A percentile compares a stretch with the other conserved stretches of the same genome.
Conservation (phyloP, 2,329 filamentous ascomycete species). For the Hawksworthiomyces lignivorus region DNA sequence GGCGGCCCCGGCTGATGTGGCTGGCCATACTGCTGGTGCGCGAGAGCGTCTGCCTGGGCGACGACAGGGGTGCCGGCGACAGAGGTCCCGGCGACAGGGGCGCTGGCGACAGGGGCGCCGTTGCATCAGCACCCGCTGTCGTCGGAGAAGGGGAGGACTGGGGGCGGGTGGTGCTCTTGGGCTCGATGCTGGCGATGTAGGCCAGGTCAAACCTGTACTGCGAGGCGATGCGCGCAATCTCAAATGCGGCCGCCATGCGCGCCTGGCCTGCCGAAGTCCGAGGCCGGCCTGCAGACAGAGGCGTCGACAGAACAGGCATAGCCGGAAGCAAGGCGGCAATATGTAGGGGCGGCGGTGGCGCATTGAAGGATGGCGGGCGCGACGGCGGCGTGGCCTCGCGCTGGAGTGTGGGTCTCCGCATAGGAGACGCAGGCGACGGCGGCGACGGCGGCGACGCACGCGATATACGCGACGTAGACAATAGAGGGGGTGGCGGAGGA, state of each 20-base stretch:
- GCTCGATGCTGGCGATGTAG: conserved; percentile 54
- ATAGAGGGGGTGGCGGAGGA: not conserved
- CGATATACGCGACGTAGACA: not conserved
- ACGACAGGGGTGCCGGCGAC: too few species aligned
- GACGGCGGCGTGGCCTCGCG: conserved; percentile 17
- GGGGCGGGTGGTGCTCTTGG: conserved; percentile 23
- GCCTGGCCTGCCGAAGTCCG: conserved; percentile 34
- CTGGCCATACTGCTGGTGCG: conserved; percentile 8
- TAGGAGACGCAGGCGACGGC: not conserved
- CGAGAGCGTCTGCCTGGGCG: too few species aligned
- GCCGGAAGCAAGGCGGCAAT: conserved; percentile 15
- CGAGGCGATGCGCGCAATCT: conserved; percentile 47
- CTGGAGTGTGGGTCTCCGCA: not conserved
- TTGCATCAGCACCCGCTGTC: too few species aligned
- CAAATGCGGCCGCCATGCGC: conserved; percentile 42
- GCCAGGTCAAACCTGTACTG: conserved; percentile 51
- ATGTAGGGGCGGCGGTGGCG: conserved; percentile 15
- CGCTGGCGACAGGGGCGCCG: too few species aligned
- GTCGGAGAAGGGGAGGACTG: not conserved
- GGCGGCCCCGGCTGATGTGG: not conserved
- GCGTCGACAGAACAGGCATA: conserved; percentile 7
- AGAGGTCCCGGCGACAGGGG: too few species aligned
- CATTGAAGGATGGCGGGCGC: conserved; percentile 20
- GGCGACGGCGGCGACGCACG: not conserved
- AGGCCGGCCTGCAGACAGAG: not conserved